phyloP scores from a whole-genome alignment of 2,329 filamentous ascomycete species.

The Magnaporthiopsis poae region DNA sequence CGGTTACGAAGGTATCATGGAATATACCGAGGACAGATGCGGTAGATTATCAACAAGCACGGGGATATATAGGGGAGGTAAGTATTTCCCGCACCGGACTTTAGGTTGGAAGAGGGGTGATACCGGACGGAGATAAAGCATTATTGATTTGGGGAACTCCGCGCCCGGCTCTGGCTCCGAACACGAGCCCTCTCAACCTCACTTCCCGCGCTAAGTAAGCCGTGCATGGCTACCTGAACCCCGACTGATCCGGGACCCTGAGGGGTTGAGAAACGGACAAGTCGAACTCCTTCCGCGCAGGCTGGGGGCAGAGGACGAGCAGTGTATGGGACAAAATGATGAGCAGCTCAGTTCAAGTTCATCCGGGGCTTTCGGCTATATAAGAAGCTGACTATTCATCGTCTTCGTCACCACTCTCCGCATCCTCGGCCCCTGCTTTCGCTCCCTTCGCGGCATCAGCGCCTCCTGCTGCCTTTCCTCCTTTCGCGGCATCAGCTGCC shows the following conservation, averaged over 20 bases:
- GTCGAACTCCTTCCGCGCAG: neutral
- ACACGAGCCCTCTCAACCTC: neutral
- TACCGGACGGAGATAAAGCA: neutral
- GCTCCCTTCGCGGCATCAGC: neutral
- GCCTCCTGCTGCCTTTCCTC: no score
- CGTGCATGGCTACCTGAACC: neutral
- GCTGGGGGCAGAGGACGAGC: neutral
- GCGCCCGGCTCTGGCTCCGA: neutral
- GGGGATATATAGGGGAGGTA: neutral
- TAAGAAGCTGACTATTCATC: neutral
- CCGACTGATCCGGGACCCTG: no score
- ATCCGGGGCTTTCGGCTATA: neutral
- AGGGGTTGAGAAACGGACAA: neutral
- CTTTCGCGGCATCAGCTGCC: no score
- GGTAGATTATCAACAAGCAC: no score
- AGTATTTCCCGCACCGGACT: neutral
- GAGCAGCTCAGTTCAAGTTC: neutral
- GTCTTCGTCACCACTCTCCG: neutral
- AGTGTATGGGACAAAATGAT: neutral
- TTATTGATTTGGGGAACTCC: conserved; percentile 1
- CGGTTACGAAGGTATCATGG: neutral
- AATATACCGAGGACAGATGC: no score
- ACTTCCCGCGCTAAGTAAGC: neutral
- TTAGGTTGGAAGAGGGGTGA: neutral
- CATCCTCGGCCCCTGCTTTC: neutral